phyloP scores from a whole-genome alignment of 2,329 filamentous ascomycete genomes.

The Metarhizium guizhouense region DNA sequence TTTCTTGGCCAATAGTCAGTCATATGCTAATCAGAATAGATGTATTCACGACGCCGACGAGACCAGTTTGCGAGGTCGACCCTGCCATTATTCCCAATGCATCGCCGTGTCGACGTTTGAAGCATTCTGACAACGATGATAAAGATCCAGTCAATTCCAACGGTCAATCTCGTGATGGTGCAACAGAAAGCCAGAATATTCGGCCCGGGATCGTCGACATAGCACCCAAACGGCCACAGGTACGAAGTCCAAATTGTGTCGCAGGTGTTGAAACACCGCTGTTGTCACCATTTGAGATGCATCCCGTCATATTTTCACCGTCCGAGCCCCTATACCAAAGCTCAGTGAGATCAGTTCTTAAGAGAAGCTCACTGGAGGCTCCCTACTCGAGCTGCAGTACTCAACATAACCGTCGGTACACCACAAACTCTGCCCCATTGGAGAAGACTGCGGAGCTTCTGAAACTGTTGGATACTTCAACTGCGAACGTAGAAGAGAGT shows the following conservation, averaged over 20 bases:
- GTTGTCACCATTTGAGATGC: slow-evolving; percentile 8
- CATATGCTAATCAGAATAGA: neutral
- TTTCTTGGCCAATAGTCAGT: neutral
- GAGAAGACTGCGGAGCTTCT: neutral
- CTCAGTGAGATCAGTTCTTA: neutral
- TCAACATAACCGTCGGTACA: slow-evolving; percentile 2
- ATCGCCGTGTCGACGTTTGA: neutral
- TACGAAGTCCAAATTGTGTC: neutral
- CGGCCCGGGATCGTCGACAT: neutral
- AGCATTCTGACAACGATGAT: neutral
- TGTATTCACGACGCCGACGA: neutral
- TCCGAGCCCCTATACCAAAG: neutral
- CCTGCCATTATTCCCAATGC: neutral
- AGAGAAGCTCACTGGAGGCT: slow-evolving; percentile 3
- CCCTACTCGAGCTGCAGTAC: neutral
- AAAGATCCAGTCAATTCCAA: neutral
- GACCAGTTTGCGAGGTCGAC: neutral
- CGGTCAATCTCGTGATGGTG: neutral
- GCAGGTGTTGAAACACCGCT: neutral
- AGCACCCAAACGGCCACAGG: neutral
- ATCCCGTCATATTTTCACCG: slow-evolving; percentile 2
- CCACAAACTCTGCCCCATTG: slow-evolving; percentile 6
- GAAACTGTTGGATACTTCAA: slow-evolving; percentile 3
- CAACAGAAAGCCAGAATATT: neutral
- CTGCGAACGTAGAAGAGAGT: neutral